Conservation (phyloP, 2,329 filamentous ascomycete genomes). For the Myriosclerotinia scirpicola region DNA sequence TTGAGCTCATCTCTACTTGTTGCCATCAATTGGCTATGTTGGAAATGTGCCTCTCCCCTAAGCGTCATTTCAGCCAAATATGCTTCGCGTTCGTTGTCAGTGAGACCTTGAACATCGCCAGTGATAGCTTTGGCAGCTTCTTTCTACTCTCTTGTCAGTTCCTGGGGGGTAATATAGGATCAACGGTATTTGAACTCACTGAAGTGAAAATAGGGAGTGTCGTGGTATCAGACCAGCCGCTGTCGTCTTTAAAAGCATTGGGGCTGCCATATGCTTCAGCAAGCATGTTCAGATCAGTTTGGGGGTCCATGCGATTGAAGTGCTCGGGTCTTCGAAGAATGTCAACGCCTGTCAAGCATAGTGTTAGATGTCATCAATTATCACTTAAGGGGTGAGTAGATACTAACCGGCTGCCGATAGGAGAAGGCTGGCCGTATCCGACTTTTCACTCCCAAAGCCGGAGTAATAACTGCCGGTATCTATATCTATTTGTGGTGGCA, state of each 20-base stretch:
- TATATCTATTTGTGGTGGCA: conserved; percentile 34
- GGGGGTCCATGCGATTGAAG: conserved; percentile 23
- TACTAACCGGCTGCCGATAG: conserved; percentile 29
- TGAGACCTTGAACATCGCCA: conserved; percentile 1
- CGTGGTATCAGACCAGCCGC: conserved; percentile 14
- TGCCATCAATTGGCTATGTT: conserved; percentile 14
- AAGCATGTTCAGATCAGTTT: conserved; percentile 18
- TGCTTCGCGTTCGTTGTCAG: conserved; percentile 9
- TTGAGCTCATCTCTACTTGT: conserved; percentile 2
- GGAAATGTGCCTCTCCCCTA: conserved; percentile 14
- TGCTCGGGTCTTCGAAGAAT: conserved; percentile 15
- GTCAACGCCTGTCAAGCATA: conserved; percentile 14
- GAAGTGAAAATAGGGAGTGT: conserved; percentile 6
- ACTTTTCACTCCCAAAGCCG: conserved; percentile 27
- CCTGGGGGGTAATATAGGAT: too few relatives aligned
- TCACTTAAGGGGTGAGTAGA: neutral
- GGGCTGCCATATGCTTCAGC: conserved; percentile 16
- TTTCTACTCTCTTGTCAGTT: conserved; percentile 4
- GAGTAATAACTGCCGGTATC: conserved; percentile 32
- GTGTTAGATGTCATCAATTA: conserved; percentile 3
- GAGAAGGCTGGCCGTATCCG: conserved; percentile 28
- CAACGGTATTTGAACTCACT: conserved; percentile 23
- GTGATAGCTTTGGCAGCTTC: conserved; percentile 15
- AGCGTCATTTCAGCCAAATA: conserved; percentile 4
- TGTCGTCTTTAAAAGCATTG: conserved; percentile 17